Base-by-base conservation (phyloP, 2,329 filamentous ascomycete genomes). In the Hypocrella siamensis region DNA sequence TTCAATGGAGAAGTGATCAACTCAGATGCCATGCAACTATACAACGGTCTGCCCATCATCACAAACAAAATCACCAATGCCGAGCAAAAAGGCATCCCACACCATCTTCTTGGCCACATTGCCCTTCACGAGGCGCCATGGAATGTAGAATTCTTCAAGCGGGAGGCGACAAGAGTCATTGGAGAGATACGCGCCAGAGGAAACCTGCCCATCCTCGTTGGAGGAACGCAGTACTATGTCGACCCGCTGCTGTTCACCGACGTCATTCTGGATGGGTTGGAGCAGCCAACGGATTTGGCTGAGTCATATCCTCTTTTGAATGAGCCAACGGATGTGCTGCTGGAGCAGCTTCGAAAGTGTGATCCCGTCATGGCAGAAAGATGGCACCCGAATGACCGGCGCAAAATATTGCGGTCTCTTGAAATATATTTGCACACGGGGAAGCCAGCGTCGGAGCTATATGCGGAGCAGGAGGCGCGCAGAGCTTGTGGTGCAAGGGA, bases 21-120 rank as follows among this genome's bases (percentile, higher is more conserved):
- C 50, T 83, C 83, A 29, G 90, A 98, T 63, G 90, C 90, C 25
- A 93, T 98, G 85, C 90, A 98, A 52, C 75, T 98, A 58, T 98
- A 98, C 53, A 69, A 71, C 32, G 90, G 90, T 3, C 61, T 98
- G 27, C 85, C 90, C 5, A 78, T 96, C 40, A 88, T 96, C 43
- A 98, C 90, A 17, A 98, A 98, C 54, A 93, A 96, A 51, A 80
- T 96, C 36, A 72, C 81, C 0, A 32, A 49, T 1, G 65, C 74
- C 15, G 88, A 96, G 51, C 76, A 75, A 46, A 70, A 78, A 38
- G 82, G 79, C 8, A 65, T 98, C 9, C 79, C 80, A 4, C 90
- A 98, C 49, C 88, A 98, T 53, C 61, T 98, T 4, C 68, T 98
- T 17, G 83, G 81, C 31, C 77, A 75, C 40, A 77, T 96, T 34